phyloP scores from a whole-genome alignment of 768 basidiomycete genomes.

The Tephrocybe sp. region DNA sequence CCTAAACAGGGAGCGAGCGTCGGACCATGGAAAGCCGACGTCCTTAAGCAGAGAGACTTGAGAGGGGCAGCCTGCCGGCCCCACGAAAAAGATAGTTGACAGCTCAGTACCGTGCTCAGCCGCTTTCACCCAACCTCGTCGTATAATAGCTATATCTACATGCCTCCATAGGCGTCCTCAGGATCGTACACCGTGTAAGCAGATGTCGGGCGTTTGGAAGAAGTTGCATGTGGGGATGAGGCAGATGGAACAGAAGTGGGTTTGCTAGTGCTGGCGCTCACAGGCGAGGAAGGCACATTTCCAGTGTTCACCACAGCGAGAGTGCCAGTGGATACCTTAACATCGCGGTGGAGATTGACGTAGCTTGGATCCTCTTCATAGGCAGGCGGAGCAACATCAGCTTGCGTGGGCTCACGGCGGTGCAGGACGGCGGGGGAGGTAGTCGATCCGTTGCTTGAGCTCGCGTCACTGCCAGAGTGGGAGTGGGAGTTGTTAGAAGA shows the following conservation, averaged over 20 bases:
- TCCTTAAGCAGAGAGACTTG: background rate
- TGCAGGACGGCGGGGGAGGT: constrained; percentile 1
- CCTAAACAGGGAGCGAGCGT: background rate
- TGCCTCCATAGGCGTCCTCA: constrained; percentile 70
- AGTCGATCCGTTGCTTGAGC: background rate
- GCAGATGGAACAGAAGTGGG: background rate
- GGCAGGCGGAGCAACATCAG: constrained; percentile 4
- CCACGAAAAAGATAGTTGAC: background rate
- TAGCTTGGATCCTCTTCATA: constrained; percentile 15
- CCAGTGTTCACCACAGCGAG: constrained; percentile 3
- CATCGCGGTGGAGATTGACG: constrained; percentile 20
- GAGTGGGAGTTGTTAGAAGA: constrained; percentile 4
- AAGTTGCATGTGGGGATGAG: background rate
- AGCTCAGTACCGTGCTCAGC: background rate
- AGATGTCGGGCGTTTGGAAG: constrained; percentile 14
- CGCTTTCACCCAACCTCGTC: background rate
- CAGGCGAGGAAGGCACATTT: background rate
- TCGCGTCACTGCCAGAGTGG: background rate
- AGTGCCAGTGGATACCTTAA: constrained; percentile 14
- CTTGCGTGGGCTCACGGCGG: constrained; percentile 16
- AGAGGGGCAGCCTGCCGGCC: constrained; percentile 8
- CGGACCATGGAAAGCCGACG: constrained; percentile 1
- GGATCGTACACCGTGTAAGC: constrained; percentile 55
- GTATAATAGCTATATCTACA: constrained; percentile 34
- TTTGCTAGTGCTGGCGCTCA: background rate